Conservation (phyloP, 2,329 filamentous ascomycete species). For the Fusarium cicatricum region DNA sequence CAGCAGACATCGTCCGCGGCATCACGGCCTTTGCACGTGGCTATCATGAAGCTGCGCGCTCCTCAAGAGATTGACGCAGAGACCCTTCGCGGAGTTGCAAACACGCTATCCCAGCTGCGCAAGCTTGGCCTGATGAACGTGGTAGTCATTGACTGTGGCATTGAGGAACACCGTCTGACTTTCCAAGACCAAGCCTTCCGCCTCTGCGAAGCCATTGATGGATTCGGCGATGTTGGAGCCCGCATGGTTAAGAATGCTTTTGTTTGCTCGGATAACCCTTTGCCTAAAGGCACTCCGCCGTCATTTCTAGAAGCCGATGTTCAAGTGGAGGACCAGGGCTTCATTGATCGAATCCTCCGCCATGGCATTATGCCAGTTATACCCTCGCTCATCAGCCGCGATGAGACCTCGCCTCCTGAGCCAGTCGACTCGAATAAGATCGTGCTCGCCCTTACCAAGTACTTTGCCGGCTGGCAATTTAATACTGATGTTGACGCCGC, state of each 20-base stretch:
- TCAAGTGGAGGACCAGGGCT: slow-evolving; percentile 44
- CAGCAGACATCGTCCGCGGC: slow-evolving; percentile 15
- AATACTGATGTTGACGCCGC: slow-evolving; percentile 3
- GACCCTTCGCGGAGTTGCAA: slow-evolving; percentile 77
- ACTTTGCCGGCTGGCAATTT: slow-evolving; percentile 74
- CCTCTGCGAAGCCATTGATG: slow-evolving; percentile 77
- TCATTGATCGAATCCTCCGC: slow-evolving; percentile 45
- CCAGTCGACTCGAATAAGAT: slow-evolving; percentile 65
- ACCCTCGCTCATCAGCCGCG: slow-evolving; percentile 52
- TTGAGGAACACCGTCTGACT: slow-evolving; percentile 50
- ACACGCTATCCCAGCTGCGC: slow-evolving; percentile 84
- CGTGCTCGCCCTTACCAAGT: slow-evolving; percentile 78
- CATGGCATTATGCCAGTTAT: slow-evolving; percentile 50
- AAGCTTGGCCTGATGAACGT: slow-evolving; percentile 83
- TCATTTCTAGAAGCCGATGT: slow-evolving; percentile 40
- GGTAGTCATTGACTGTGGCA: slow-evolving; percentile 79
- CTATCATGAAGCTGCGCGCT: slow-evolving; percentile 83
- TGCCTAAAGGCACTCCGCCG: background rate
- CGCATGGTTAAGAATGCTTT: slow-evolving; percentile 66
- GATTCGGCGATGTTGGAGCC: slow-evolving; percentile 71
- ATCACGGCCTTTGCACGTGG: slow-evolving; percentile 64
- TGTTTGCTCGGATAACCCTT: slow-evolving; percentile 11
- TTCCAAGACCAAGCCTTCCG: slow-evolving; percentile 73
- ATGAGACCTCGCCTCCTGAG: slow-evolving; percentile 50
- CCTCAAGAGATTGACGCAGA: slow-evolving; percentile 75